These are phyloP conservation scores for Hibiscus syriacus DNA, from an alignment of 345 rosid species.

Conservation along the genomic window DNA sequence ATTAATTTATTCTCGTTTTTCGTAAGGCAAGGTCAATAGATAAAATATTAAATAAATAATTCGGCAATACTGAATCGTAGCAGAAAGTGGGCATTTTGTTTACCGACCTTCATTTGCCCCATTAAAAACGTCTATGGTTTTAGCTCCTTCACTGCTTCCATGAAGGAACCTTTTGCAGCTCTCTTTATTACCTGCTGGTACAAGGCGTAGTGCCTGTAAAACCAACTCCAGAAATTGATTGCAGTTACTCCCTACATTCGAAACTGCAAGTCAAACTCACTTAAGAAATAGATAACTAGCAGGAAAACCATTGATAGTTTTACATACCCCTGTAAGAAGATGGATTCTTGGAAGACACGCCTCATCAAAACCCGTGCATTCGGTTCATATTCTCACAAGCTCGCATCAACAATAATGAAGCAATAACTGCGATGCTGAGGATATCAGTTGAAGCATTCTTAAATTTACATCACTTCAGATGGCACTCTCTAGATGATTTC, in stretches of 20 bases:
- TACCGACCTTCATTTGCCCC: constrained; percentile 1
- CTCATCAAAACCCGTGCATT: background rate
- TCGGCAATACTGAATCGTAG: background rate
- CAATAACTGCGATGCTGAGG: background rate
- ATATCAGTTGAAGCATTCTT: background rate
- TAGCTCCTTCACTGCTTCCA: constrained; percentile 1
- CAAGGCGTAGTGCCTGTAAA: background rate
- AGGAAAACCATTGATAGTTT: background rate
- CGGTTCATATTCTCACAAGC: background rate
- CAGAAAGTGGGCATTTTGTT: background rate
- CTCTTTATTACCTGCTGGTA: background rate
- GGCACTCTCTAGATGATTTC: background rate
- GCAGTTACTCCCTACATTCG: background rate
- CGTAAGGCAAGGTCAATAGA: no score
- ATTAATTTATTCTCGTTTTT: no score
- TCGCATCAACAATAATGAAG: background rate
- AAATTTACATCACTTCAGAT: background rate
- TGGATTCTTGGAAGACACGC: background rate
- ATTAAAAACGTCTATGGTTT: constrained; percentile 1
- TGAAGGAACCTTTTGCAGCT: background rate
- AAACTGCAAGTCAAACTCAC: background rate
- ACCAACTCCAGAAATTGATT: background rate
- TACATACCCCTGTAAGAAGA: background rate
- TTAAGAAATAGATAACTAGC: no score
- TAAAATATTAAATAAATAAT: background rate